Base-by-base conservation (phyloP, 2,329 filamentous ascomycete species). In the Sclerotinia sclerotiorum region DNA sequence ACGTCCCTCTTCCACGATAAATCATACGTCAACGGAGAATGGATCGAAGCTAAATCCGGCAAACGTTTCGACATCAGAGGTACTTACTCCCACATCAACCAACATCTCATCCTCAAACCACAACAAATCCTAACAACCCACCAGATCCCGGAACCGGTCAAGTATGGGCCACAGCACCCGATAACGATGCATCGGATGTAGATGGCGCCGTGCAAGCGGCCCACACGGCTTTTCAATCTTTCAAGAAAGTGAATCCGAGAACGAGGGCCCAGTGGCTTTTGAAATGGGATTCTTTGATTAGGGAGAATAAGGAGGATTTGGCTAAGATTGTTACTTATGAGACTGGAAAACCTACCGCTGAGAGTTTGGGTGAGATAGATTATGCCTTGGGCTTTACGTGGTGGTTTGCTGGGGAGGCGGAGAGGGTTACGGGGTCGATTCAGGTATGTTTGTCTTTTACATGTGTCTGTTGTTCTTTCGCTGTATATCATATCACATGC, bases 231-330 rank as follows among this genome's bases (percentile, higher is more conserved):
- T 91, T 91, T 73, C 79, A 86, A 70, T 78, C 79, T 27, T 91
- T 85, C 79, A 82, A 81, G 69, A 88, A 86, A 70, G 78, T 84
- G 67, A 89, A 84, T 71, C 88, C 89, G 0, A 82, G 86, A 21
- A 81, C 82, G 65, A 83, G 88, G 65, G 88, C 88, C 1, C 84
- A 89, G 73, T 84, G 85, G 77, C 79, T 91, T 13, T 78, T 88
- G 67, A 87, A 87, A 77, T 91, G 88, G 87, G 85, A 90, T 77
- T 77, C 82, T 4, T 80, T 91, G 67, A 89, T 90, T 72, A 82
- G 84, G 10, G 85, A 85, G 65, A 85, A 88, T 72, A 82, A 80
- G 69, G 85, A 88, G 62, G 88, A 90, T 72, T 78, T 90, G 46
- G 87, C 87, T 3, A 83, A 84, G 29, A 86, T 90, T 68, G 79